Percentiles rank a stretch among this genome's conserved stretches.
These are phyloP conservation scores for Lagenaria siceraria DNA, from an alignment of 306 rosid species.

Conservation along the genomic window DNA sequence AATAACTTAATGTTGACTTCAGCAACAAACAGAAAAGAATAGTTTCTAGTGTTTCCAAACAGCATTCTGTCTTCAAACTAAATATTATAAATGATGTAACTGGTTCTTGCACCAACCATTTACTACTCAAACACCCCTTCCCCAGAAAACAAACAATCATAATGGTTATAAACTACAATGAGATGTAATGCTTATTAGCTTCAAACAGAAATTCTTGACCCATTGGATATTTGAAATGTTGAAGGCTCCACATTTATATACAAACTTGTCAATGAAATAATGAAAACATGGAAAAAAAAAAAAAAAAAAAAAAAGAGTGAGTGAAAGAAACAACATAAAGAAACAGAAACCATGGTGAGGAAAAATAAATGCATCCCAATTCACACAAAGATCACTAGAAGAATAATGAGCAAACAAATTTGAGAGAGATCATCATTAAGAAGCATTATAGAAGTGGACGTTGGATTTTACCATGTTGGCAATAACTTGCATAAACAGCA, in stretches of 20 bases:
- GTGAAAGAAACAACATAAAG: neutral
- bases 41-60: neutral
- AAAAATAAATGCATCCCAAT: neutral
- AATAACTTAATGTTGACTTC: neutral
- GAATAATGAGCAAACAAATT: neutral
- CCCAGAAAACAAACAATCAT: neutral
- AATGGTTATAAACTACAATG: neutral
- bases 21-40: neutral
- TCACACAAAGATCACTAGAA: neutral
- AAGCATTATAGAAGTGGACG: neutral
- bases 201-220: neutral
- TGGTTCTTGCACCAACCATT: neutral
- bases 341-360: neutral
- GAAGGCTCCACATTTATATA: neutral
- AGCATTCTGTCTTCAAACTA: neutral
- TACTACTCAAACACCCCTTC: neutral
- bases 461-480: constrained; percentile 64
- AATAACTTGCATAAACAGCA: constrained; percentile 84
- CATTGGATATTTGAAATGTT: neutral
- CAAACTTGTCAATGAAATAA: neutral
- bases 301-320: neutral
- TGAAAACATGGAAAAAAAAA: neutral
- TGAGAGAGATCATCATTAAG: neutral
- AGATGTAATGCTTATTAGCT: neutral
- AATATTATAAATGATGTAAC: neutral